Evolutionary conservation across 2,329 filamentous ascomycete species (phyloP).

Genomic region (Hyphodiscus sp.): DNA sequence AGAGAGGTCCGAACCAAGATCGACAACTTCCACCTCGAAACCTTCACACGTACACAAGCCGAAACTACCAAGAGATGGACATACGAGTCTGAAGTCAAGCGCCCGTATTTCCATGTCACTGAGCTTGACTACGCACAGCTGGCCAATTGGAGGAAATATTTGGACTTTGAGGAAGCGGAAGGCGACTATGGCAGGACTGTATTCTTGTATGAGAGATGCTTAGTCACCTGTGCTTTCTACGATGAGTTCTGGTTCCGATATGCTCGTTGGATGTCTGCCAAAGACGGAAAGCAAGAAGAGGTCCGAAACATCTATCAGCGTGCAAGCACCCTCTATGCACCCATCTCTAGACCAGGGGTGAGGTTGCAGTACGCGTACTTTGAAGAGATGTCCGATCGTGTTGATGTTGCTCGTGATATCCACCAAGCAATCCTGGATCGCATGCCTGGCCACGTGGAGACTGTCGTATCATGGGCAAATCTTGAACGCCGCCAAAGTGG

Average conservation of each 20-base stretch:
- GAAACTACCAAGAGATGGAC: slow-evolving; percentile 93
- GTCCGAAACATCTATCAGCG: slow-evolving; percentile 87
- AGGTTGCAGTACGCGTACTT: slow-evolving; percentile 91
- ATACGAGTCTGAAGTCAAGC: slow-evolving; percentile 89
- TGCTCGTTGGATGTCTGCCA: slow-evolving; percentile 83
- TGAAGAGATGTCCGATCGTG: slow-evolving; percentile 75
- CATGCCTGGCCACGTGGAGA: slow-evolving; percentile 78
- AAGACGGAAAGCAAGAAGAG: slow-evolving; percentile 78
- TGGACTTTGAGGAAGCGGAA: slow-evolving; percentile 89
- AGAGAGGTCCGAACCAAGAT: slow-evolving; percentile 74
- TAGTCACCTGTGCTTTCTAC: slow-evolving; percentile 89
- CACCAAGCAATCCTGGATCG: slow-evolving; percentile 71
- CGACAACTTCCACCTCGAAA: slow-evolving; percentile 72
- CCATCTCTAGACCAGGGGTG: slow-evolving; percentile 76
- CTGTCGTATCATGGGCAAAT: slow-evolving; percentile 82
- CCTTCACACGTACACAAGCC: slow-evolving; percentile 73
- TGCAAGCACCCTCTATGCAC: slow-evolving; percentile 78
- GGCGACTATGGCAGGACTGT: slow-evolving; percentile 68
- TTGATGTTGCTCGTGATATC: slow-evolving; percentile 76
- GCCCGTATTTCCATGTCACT: slow-evolving; percentile 94
- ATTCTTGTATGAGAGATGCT: slow-evolving; percentile 87
- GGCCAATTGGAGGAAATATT: slow-evolving; percentile 88
- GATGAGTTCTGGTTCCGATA: slow-evolving; percentile 99
- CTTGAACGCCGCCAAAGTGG: slow-evolving; percentile 77
- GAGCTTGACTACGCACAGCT: slow-evolving; percentile 83